A percentile compares a stretch with the other conserved stretches of the same genome.
Conservation (phyloP, 345 rosid species). For the Toxicodendron radicans region DNA sequence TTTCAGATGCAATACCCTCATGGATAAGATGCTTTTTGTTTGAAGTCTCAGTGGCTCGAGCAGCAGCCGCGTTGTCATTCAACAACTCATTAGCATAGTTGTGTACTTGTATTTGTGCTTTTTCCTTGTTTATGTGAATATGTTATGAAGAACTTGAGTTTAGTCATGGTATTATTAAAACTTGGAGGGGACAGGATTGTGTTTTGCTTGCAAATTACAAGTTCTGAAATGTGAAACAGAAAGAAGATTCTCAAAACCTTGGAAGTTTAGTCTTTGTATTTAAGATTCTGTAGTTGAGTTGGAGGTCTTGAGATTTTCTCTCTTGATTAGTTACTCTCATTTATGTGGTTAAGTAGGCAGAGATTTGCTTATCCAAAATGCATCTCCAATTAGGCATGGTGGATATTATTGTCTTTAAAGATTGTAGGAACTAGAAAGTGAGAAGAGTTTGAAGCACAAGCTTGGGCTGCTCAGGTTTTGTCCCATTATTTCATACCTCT, state of each 20-base stretch:
- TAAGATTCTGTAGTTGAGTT: constrained; percentile 22
- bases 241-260: constrained; percentile 27
- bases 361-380: neutral
- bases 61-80: constrained; percentile 10
- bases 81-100: constrained; percentile 28
- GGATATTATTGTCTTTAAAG: constrained; percentile 6
- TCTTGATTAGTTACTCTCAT: neutral
- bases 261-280: constrained; percentile 16
- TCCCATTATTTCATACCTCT: constrained; percentile 21
- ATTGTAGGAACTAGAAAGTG: constrained; percentile 3
- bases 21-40: constrained; percentile 32
- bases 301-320: constrained; percentile 3
- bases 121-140: constrained; percentile 33
- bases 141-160: constrained; percentile 25
- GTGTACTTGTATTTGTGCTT: constrained; percentile 31
- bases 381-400: neutral
- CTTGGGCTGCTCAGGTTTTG: neutral
- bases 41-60: constrained; percentile 5
- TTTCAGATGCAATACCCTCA: constrained; percentile 55
- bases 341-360: constrained; percentile 8
- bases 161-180: constrained; percentile 23
- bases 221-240: constrained; percentile 20
- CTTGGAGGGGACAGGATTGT: constrained; percentile 23
- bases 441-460: constrained; percentile 1
- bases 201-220: constrained; percentile 25